Base-by-base conservation (phyloP, 2,329 filamentous ascomycete species). In the Emmonsia crescens region DNA sequence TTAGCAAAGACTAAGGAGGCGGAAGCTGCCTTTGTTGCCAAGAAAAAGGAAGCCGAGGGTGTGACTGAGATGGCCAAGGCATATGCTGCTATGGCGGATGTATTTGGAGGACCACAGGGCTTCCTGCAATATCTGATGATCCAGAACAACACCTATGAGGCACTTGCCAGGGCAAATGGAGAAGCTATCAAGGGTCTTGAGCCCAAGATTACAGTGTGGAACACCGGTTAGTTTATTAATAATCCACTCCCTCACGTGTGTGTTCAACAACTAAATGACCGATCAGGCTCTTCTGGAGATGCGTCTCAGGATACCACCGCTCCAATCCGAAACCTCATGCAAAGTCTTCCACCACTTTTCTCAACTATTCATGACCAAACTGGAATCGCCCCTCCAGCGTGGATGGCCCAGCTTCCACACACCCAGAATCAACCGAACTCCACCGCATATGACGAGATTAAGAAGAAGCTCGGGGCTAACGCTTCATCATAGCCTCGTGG, bases 131-230 rank as follows among this genome's bases (percentile, higher is more conserved):
- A 89, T 79, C 82, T 93, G 76, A 95, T 95, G 91, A 85, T 96
- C 71, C 87, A 92, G 77, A 87, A 87, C 74, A 87, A 87, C 67
- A 89, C 87, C 0, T 93, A 90, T 73, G 83, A 89, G 71, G 82
- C 86, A 68, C 82, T 95, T 57, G 90, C 90, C 62, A 81, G 87
- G 68, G 89, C 89, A 57, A 95, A 95, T 68, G 89, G 88, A 55
- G 73, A 80, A 38, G 90, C 89, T 38, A 84, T 95, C 71, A 80
- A 84, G 59, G 90, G 90, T 31, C 76, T 95, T 66, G 83, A 91
- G 73, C 91, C 91, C 66, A 95, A 95, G 86, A 94, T 95, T 77
- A 91, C 86, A 64, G 85, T 93, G 31, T 96, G 90, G 91, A 94
- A 90, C 72, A 95, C 90, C 9, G 89, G 89, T 51, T 68, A 64